These are phyloP conservation scores for Pelargonium myrrhifolium DNA, from an alignment of 441 rosid genomes.

Conservation along the genomic window DNA sequence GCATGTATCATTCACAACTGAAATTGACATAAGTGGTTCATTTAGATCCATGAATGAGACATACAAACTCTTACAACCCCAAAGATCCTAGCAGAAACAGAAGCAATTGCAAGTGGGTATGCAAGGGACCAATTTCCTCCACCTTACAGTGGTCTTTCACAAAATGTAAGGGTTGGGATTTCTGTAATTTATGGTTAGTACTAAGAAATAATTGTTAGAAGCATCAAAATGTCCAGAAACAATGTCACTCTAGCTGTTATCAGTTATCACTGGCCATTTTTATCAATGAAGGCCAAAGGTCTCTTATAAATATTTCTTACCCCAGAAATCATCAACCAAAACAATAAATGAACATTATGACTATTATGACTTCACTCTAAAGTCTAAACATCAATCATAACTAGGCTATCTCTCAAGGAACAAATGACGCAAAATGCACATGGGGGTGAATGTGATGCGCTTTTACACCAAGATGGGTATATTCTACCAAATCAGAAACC, in stretches of 20 bases:
- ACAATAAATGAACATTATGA: too few species aligned
- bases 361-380: background rate
- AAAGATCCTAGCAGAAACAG: background rate
- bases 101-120: background rate
- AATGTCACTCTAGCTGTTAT: background rate
- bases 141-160: too few species aligned
- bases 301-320: too few species aligned
- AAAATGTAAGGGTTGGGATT: background rate
- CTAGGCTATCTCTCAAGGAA: background rate
- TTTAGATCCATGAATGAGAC: background rate
- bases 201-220: background rate
- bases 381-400: background rate
- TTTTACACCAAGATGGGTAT: background rate
- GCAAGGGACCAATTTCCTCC: background rate
- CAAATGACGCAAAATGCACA: background rate
- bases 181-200: background rate
- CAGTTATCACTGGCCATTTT: background rate
- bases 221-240: background rate
- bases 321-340: too few species aligned
- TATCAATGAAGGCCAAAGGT: too few species aligned
- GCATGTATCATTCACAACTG: conserved; percentile 2
- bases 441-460: background rate
- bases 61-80: background rate
- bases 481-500: background rate
- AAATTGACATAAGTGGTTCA: background rate